Evolutionary conservation across 495 filamentous ascomycete species (phyloP).

Genomic region (Xylaria telfairii): DNA sequence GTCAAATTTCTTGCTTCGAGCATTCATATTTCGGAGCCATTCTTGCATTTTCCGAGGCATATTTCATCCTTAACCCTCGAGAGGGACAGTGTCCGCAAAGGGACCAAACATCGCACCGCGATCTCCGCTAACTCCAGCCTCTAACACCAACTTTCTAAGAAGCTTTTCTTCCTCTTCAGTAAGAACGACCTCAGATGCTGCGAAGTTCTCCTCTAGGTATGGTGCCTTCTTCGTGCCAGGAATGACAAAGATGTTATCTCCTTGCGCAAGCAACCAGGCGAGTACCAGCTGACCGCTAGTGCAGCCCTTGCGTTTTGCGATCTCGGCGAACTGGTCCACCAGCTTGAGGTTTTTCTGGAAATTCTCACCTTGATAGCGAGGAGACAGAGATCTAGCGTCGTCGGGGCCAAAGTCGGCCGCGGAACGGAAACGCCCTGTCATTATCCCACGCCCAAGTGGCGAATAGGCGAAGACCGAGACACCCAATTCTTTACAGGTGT

Average conservation of each 20-base stretch:
- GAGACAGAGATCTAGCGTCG: conserved; percentile 47
- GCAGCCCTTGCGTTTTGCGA: conserved; percentile 56
- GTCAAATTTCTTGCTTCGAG: no score
- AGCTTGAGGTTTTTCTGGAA: conserved; percentile 60
- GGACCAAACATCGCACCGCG: conserved; percentile 9
- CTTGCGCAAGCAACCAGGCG: conserved; percentile 65
- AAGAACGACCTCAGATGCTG: conserved; percentile 50
- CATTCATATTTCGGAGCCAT: neutral
- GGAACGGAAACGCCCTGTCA: conserved; percentile 47
- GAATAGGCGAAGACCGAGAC: conserved; percentile 54
- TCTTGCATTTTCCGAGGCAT: neutral
- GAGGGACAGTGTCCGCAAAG: conserved; percentile 23
- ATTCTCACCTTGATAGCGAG: conserved; percentile 59
- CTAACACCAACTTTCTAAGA: conserved; percentile 44
- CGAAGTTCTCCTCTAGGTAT: conserved; percentile 65
- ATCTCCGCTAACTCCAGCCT: conserved; percentile 47
- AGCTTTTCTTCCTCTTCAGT: conserved; percentile 52
- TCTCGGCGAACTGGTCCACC: conserved; percentile 51
- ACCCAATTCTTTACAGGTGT: conserved; percentile 55
- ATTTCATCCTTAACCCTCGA: neutral
- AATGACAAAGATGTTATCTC: conserved; percentile 60
- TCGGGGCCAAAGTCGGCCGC: conserved; percentile 45
- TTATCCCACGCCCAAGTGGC: conserved; percentile 55
- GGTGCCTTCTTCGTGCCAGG: conserved; percentile 64
- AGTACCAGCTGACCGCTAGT: conserved; percentile 58